A percentile compares a stretch with the other conserved stretches of the same genome.
phyloP scores from a whole-genome alignment of 306 rosid species.

The Citrullus amarus region DNA sequence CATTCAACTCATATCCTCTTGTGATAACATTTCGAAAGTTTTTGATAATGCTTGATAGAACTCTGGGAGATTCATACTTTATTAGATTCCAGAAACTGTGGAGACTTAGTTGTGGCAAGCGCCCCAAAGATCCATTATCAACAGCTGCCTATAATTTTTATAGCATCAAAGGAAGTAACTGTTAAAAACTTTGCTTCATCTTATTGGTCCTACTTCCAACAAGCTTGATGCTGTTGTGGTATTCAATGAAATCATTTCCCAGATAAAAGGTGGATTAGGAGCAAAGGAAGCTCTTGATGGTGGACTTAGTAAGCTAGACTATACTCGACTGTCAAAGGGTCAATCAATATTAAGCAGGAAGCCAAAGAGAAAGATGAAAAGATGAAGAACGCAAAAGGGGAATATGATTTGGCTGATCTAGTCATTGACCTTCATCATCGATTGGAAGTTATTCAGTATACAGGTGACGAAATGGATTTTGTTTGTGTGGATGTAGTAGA shows the following conservation, averaged over 20 bases:
- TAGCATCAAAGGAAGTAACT: slow-evolving; percentile 38
- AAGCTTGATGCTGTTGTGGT: slow-evolving; percentile 38
- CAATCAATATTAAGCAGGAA: slow-evolving; percentile 25
- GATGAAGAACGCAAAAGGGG: slow-evolving; percentile 36
- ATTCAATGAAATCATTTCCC: slow-evolving; percentile 44
- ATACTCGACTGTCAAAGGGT: slow-evolving; percentile 21
- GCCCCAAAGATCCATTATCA: slow-evolving; percentile 12
- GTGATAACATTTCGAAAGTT: slow-evolving; percentile 51
- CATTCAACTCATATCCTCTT: slow-evolving; percentile 37
- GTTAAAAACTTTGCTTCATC: slow-evolving; percentile 32
- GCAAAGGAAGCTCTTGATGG: slow-evolving; percentile 18
- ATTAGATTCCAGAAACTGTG: slow-evolving; percentile 22
- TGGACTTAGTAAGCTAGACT: slow-evolving; percentile 27
- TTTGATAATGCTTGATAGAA: slow-evolving; percentile 62
- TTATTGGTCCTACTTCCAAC: slow-evolving; percentile 58
- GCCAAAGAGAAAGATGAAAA: slow-evolving; percentile 39
- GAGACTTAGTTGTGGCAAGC: slow-evolving; percentile 7
- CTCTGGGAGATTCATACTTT: slow-evolving; percentile 44
- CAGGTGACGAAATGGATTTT: slow-evolving; percentile 38
- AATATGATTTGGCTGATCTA: slow-evolving; percentile 57
- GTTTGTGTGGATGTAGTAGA: slow-evolving; percentile 64
- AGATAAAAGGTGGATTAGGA: slow-evolving; percentile 41
- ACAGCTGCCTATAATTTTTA: slow-evolving; percentile 21
- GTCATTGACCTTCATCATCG: slow-evolving; percentile 45
- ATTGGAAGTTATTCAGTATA: slow-evolving; percentile 15